A percentile compares a stretch with the other conserved stretches of the same genome.
Conservation (phyloP, 2,329 filamentous ascomycete species). For the Epichloe aotearoae region DNA sequence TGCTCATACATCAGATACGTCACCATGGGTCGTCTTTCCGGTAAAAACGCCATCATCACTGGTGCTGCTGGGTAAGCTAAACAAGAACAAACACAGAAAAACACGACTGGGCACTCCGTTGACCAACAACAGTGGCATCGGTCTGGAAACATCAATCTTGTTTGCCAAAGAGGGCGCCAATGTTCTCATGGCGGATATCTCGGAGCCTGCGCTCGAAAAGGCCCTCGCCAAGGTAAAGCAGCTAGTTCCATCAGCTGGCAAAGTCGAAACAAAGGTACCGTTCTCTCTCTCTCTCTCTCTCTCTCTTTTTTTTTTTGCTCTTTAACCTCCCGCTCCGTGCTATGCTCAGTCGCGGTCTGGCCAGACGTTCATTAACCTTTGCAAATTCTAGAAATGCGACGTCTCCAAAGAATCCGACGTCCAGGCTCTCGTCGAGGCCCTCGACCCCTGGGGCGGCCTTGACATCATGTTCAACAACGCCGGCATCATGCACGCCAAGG, state of each 20-base stretch:
- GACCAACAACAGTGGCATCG: slow-evolving; percentile 56
- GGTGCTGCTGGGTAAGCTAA: slow-evolving; percentile 62
- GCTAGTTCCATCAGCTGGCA: slow-evolving; percentile 47
- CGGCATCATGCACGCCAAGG: slow-evolving; percentile 84
- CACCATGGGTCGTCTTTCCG: slow-evolving; percentile 36
- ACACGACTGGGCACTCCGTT: not conserved
- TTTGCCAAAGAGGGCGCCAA: slow-evolving; percentile 81
- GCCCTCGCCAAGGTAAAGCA: slow-evolving; percentile 63
- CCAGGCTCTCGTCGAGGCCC: slow-evolving; percentile 55
- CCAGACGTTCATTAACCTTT: not conserved
- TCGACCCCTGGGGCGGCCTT: slow-evolving; percentile 76
- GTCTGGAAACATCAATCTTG: slow-evolving; percentile 80
- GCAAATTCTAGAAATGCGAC: slow-evolving; percentile 37
- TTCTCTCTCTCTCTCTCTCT: not conserved
- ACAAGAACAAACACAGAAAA: not conserved
- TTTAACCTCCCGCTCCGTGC: not conserved
- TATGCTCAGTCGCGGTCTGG: not conserved
- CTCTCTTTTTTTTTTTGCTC: not conserved
- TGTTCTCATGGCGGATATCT: slow-evolving; percentile 78
- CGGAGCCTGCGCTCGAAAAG: slow-evolving; percentile 61
- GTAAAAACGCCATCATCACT: slow-evolving; percentile 61
- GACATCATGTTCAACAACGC: slow-evolving; percentile 97
- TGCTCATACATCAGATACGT: not conserved
- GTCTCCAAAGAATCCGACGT: slow-evolving; percentile 79
- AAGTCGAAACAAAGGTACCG: slow-evolving; percentile 45